phyloP scores from a whole-genome alignment of 306 rosid genomes.

The Amphicarpaea edgeworthii region DNA sequence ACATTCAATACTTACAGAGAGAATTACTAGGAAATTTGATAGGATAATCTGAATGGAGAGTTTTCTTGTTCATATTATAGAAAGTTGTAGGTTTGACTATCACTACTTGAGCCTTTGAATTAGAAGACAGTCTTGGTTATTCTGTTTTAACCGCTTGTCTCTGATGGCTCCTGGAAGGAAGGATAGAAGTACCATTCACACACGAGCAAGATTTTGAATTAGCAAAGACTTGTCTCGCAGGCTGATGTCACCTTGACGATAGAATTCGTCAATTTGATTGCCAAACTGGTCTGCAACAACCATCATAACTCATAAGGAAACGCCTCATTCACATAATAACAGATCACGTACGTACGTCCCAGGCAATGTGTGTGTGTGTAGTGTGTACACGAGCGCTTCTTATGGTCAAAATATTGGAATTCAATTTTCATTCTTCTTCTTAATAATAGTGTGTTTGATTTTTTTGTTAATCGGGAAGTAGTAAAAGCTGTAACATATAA shows the following conservation, averaged over 20 bases:
- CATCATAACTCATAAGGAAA: no score
- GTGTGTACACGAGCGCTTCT: not conserved
- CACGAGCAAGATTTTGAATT: not conserved
- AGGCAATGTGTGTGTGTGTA: not conserved
- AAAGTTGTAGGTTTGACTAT: conserved; percentile 21
- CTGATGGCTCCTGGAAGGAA: not conserved
- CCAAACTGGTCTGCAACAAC: not conserved
- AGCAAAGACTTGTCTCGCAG: not conserved
- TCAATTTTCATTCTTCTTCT: not conserved
- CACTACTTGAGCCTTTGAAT: conserved; percentile 20
- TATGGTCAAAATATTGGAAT: not conserved
- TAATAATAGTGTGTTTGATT: not conserved
- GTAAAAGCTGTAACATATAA: not conserved
- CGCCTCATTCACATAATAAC: no score
- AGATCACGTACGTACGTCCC: not conserved
- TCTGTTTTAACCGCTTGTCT: not conserved
- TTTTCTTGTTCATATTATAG: conserved; percentile 17
- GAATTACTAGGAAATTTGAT: no score
- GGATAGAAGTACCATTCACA: conserved; percentile 46
- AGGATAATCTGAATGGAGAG: no score
- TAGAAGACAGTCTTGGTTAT: not conserved
- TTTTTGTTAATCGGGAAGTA: not conserved
- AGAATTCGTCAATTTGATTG: not conserved
- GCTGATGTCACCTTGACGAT: not conserved
- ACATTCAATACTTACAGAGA: no score